A percentile compares a stretch with the other conserved stretches of the same genome.
phyloP scores from a whole-genome alignment of 2,329 filamentous ascomycete species.

The Xylaria multiplex region DNA sequence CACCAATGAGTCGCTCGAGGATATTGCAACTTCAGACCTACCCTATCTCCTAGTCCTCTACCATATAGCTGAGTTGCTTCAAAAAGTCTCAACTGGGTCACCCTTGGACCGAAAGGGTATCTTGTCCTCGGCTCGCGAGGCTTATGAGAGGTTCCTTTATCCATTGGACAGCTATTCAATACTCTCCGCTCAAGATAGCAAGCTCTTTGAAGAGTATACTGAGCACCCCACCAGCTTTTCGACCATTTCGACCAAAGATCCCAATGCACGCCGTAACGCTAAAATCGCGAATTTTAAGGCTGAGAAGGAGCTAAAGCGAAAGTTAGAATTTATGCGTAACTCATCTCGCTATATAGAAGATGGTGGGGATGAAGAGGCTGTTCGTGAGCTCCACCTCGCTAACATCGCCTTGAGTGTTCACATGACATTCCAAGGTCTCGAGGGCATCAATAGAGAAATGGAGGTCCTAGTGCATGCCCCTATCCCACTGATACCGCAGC shows the following conservation, averaged over 20 bases:
- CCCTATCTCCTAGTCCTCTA: slow-evolving; percentile 85
- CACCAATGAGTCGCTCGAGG: slow-evolving; percentile 87
- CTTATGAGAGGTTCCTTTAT: slow-evolving; percentile 82
- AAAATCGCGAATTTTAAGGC: slow-evolving; percentile 88
- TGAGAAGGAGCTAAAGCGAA: slow-evolving; percentile 86
- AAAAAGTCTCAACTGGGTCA: slow-evolving; percentile 68
- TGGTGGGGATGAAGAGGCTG: slow-evolving; percentile 84
- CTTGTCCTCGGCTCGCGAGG: slow-evolving; percentile 71
- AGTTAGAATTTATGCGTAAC: slow-evolving; percentile 69
- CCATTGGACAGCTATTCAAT: slow-evolving; percentile 82
- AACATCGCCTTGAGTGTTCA: slow-evolving; percentile 79
- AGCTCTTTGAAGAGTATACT: slow-evolving; percentile 76
- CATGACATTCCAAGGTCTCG: slow-evolving; percentile 85
- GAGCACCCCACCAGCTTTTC: slow-evolving; percentile 79
- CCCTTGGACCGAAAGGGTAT: slow-evolving; percentile 68
- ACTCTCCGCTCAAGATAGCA: slow-evolving; percentile 70
- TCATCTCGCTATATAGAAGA: slow-evolving; percentile 57
- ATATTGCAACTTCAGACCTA: slow-evolving; percentile 84
- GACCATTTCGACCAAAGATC: slow-evolving; percentile 69
- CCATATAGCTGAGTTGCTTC: slow-evolving; percentile 80
- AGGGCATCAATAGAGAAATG: slow-evolving; percentile 84
- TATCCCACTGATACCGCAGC: slow-evolving; percentile 55
- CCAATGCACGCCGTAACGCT: slow-evolving; percentile 76
- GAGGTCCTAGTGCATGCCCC: slow-evolving; percentile 83
- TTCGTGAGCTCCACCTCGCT: slow-evolving; percentile 81